Conservation (phyloP, 441 rosid species). For the Pelargonium hybrid region DNA sequence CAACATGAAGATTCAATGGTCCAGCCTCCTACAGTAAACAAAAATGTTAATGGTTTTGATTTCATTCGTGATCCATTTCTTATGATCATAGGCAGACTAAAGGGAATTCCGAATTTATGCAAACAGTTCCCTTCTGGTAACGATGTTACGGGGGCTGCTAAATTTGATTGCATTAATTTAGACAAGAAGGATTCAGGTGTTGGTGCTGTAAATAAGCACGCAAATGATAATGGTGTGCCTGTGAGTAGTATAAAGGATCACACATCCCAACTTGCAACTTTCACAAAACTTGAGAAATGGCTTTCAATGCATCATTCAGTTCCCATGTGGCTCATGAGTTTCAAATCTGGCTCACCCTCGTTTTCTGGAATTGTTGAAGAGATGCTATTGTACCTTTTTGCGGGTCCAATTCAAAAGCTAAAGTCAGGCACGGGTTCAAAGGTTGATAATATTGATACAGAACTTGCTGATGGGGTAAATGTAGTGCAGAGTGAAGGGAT, state of each 20-base stretch:
- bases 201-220: constrained; percentile 24
- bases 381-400: constrained; percentile 25
- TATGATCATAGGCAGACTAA: constrained; percentile 36
- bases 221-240: constrained; percentile 19
- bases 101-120: constrained; percentile 27
- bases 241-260: constrained; percentile 30
- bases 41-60: constrained; percentile 27
- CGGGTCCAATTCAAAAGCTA: constrained; percentile 35
- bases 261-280: constrained; percentile 25
- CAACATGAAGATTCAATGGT: constrained; percentile 21
- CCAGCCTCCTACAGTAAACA: constrained; percentile 14
- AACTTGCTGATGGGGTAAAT: constrained; percentile 50
- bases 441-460: constrained; percentile 53
- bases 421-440: constrained; percentile 39
- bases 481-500: constrained; percentile 45
- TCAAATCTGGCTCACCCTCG: constrained; percentile 22
- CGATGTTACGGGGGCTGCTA: constrained; percentile 23
- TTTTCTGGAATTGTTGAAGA: constrained; percentile 36
- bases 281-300: constrained; percentile 29
- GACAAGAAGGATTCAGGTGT: constrained; percentile 24
- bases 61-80: constrained; percentile 51
- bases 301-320: constrained; percentile 28
- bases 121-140: constrained; percentile 27
- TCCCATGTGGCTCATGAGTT: constrained; percentile 26
- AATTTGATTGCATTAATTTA: constrained; percentile 19